Base-by-base conservation (phyloP, 176 grass and related monocot genomes). In the Lolium multiflorum region DNA sequence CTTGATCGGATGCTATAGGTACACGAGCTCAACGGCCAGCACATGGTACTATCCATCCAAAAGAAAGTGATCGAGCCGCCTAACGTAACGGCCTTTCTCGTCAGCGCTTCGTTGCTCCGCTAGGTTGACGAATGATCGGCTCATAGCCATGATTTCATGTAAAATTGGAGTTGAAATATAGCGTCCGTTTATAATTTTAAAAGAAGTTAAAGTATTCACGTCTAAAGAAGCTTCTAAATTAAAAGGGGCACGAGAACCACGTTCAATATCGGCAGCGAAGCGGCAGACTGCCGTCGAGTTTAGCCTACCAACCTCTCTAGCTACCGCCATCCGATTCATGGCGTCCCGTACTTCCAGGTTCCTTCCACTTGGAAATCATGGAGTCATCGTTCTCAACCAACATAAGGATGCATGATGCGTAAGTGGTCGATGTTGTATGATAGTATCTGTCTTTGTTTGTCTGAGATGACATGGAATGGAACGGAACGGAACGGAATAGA, bases 291-390 rank as follows among this genome's bases (percentile, higher is more conserved):
- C 31, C 31, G 31, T 35, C 31, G 31, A 35, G 74, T 84, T 78
- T 82, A 64, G 48, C 49, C 88, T 88, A 92, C 89, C 87, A 94
- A 94, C 91, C 89, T 90, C 89, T 90, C 85, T 85, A 93, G 84
- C 91, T 79, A 92, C 91, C 87, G 59, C 88, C 82, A 60, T 18
- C 16, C 24, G 54, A 51, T 68, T 70, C 75, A 82, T 79, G 87
- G 76, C 25, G 52, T 84, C 41, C 75, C 69, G 52, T 65, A n/a
- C n/a, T n/a, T n/a, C 76, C 51, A 68, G 37, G 76, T 81, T 77
- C 74, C 46, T 75, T 74, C 83, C 71, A 6, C 58, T 10, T 25
- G 1, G 52, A 55, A 55, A 17, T 9, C 25, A 66, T 13, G 26
- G 65, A 82, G 44, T 47, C 46, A 78, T 38, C 64, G 21, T 49